These are phyloP conservation scores for Medicago lupulina DNA, from an alignment of 306 rosid genomes.

Conservation along the genomic window DNA sequence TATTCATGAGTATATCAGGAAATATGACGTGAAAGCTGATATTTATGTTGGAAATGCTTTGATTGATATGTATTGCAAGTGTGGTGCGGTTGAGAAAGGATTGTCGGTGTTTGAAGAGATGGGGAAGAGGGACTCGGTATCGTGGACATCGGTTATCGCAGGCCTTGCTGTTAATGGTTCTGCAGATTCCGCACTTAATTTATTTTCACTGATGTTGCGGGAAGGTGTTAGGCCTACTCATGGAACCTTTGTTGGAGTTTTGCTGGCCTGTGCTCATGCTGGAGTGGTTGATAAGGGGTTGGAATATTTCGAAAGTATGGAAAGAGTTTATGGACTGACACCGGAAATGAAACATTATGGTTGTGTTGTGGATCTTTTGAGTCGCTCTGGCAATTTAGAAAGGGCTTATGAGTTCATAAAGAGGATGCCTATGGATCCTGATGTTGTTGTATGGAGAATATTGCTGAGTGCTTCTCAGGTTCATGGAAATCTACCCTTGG, in stretches of 20 bases:
- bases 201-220: conserved; percentile 68
- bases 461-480: conserved; percentile 79
- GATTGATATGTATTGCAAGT: conserved; percentile 89
- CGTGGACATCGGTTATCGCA: conserved; percentile 75
- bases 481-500: conserved; percentile 73
- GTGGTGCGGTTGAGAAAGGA: conserved; percentile 81
- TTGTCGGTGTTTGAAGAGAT: conserved; percentile 68
- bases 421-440: conserved; percentile 71
- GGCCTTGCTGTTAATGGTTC: conserved; percentile 91
- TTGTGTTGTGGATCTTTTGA: conserved; percentile 78
- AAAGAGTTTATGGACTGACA: conserved; percentile 59
- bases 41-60: conserved; percentile 76
- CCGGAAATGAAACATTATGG: conserved; percentile 90
- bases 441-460: conserved; percentile 79
- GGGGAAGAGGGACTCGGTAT: conserved; percentile 66
- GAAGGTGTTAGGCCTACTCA: conserved; percentile 69
- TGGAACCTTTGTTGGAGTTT: conserved; percentile 75
- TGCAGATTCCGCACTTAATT: conserved; percentile 65
- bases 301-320: conserved; percentile 76
- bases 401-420: conserved; percentile 73
- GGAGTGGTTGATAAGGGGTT: conserved; percentile 84
- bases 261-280: conserved; percentile 82
- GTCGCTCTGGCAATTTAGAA: conserved; percentile 78
- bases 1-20: conserved; percentile 57
- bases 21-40: conserved; percentile 65